phyloP scores from a whole-genome alignment of 208 protist species.

The Acanthamoeba sp. region DNA sequence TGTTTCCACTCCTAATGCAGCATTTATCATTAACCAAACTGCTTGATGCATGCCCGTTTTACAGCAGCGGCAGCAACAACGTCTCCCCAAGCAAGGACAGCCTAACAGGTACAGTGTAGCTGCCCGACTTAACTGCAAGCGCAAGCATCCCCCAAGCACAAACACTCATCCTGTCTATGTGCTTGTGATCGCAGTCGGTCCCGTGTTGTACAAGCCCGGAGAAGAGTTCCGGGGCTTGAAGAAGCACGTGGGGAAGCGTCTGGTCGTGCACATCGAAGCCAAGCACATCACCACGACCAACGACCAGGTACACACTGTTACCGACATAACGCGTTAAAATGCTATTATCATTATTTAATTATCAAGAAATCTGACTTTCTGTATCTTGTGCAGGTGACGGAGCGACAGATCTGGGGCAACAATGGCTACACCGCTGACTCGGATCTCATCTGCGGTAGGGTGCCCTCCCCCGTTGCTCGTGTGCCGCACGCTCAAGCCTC shows the following conservation, averaged over 20 bases:
- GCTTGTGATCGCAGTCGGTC: neutral
- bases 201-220: neutral
- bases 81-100: neutral
- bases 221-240: conserved; percentile 24
- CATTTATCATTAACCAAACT: too few species aligned
- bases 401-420: conserved; percentile 28
- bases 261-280: conserved; percentile 22
- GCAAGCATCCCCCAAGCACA: neutral
- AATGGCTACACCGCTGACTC: conserved; percentile 19
- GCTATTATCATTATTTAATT: too few species aligned
- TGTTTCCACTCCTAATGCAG: too few species aligned
- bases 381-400: neutral
- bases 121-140: too few species aligned
- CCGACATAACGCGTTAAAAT: too few species aligned
- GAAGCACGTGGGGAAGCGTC: conserved; percentile 40
- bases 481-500: too few species aligned
- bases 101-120: neutral
- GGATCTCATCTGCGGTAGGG: neutral
- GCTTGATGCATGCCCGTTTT: too few species aligned
- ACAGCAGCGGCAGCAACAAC: too few species aligned
- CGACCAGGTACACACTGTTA: neutral
- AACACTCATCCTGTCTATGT: too few species aligned
- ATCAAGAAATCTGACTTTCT: too few species aligned
- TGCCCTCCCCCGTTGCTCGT: too few species aligned
- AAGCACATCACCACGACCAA: conserved; percentile 13